Evolutionary conservation across 73 alveolate genomes (phyloP).

Genomic region (Paramecium bursaria): DNA sequence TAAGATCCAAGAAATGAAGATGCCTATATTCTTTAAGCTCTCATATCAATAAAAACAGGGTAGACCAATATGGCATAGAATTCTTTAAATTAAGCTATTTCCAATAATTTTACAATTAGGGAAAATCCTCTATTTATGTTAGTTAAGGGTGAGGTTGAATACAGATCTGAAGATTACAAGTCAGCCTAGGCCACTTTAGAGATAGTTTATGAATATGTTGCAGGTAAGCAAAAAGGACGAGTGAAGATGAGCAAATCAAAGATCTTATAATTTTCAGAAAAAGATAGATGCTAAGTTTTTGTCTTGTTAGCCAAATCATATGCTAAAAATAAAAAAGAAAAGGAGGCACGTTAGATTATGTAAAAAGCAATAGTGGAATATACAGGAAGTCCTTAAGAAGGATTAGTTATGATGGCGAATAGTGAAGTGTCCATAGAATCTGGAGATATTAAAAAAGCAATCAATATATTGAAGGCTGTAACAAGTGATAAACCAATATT

Average conservation of each 20-base stretch:
- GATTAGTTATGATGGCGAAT: slow-evolving; percentile 82
- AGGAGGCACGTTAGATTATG: slow-evolving; percentile 81
- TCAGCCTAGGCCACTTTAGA: slow-evolving; percentile 79
- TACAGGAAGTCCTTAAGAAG: slow-evolving; percentile 89
- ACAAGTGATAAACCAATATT: slow-evolving; percentile 90
- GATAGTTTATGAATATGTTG: slow-evolving; percentile 48
- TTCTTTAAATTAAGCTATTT: slow-evolving; percentile 86
- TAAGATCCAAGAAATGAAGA: slow-evolving; percentile 89
- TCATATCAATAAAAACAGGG: slow-evolving; percentile 79
- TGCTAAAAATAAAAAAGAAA: slow-evolving; percentile 77
- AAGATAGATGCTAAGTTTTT: slow-evolving; percentile 85
- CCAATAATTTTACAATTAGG: slow-evolving; percentile 85
- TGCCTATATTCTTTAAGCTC: slow-evolving; percentile 84
- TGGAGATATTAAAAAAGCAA: slow-evolving; percentile 98
- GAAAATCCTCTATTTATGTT: slow-evolving; percentile 90
- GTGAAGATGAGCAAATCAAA: no score
- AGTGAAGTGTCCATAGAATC: slow-evolving; percentile 91
- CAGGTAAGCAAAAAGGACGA: no score
- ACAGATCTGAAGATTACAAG: slow-evolving; percentile 73
- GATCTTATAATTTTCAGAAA: slow-evolving; percentile 70
- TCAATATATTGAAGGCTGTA: slow-evolving; percentile 90
- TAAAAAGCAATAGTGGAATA: slow-evolving; percentile 87
- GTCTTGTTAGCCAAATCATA: slow-evolving; percentile 74
- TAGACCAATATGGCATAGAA: slow-evolving; percentile 80
- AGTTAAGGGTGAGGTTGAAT: slow-evolving; percentile 86